Conservation (phyloP, 805 yeast species). For the Jamesozyma jinghongensis region DNA sequence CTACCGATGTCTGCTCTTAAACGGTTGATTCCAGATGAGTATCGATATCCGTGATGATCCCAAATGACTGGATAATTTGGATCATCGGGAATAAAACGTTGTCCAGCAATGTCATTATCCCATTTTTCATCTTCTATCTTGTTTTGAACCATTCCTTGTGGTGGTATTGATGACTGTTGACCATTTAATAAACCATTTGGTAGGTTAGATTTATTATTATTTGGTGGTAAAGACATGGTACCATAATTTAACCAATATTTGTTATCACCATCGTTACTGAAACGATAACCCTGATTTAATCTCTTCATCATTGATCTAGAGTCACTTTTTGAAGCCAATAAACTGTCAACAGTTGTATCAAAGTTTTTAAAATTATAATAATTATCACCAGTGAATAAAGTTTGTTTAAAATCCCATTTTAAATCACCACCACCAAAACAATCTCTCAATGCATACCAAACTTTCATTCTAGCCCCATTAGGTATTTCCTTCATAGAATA, state of each 20-base stretch:
- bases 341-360: slow-evolving; percentile 53
- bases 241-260: slow-evolving; percentile 65
- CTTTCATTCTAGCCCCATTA: slow-evolving; percentile 56
- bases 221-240: slow-evolving; percentile 4
- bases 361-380: slow-evolving; percentile 73
- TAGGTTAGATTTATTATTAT: too few relatives aligned
- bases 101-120: slow-evolving; percentile 16
- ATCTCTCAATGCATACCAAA: slow-evolving; percentile 61
- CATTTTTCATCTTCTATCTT: slow-evolving; percentile 16
- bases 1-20: slow-evolving; percentile 15
- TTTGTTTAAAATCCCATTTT: slow-evolving; percentile 60
- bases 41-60: slow-evolving; percentile 23
- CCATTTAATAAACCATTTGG: too few relatives aligned
- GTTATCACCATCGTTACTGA: slow-evolving; percentile 64
- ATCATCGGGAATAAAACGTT: slow-evolving; percentile 23
- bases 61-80: slow-evolving; percentile 29
- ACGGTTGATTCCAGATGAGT: slow-evolving; percentile 15
- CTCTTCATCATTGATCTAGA: slow-evolving; percentile 56
- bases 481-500: slow-evolving; percentile 56
- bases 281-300: slow-evolving; percentile 75
- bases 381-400: slow-evolving; percentile 56
- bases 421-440: slow-evolving; percentile 72
- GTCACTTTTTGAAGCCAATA: slow-evolving; percentile 54
- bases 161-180: too few relatives aligned
- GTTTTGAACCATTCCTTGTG: too few relatives aligned